Evolutionary conservation across 2,329 filamentous ascomycete species (phyloP).

Genomic region (Monosporascus sp.): DNA sequence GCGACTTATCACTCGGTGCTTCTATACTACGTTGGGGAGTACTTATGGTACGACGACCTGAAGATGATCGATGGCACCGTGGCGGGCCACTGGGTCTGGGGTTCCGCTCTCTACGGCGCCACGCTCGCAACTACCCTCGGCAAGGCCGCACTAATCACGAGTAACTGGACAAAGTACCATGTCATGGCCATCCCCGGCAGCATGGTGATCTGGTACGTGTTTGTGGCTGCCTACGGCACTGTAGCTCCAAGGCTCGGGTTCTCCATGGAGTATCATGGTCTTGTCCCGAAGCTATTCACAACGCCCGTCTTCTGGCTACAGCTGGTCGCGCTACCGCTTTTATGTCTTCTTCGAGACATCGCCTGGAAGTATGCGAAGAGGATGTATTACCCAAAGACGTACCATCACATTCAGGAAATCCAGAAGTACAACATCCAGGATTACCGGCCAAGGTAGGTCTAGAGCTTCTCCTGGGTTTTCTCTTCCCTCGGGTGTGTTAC

Average conservation of each 20-base stretch:
- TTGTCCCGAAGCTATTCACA: conserved; percentile 73
- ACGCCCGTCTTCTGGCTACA: conserved; percentile 90
- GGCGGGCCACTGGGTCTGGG: conserved; percentile 97
- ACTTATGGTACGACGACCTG: conserved; percentile 78
- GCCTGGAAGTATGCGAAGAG: conserved; percentile 96
- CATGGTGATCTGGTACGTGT: conserved; percentile 84
- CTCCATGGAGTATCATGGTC: conserved; percentile 77
- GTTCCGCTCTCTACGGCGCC: conserved; percentile 86
- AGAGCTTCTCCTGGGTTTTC: background rate
- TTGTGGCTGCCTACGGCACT: conserved; percentile 80
- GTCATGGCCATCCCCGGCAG: conserved; percentile 92
- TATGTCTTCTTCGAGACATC: conserved; percentile 85
- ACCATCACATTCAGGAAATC: conserved; percentile 98
- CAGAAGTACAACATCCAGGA: conserved; percentile 99
- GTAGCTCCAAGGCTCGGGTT: conserved; percentile 78
- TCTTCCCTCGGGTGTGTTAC: background rate
- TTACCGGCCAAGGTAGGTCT: conserved; percentile 79
- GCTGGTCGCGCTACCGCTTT: conserved; percentile 68
- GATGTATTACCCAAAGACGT: conserved; percentile 94
- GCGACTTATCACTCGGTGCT: conserved; percentile 94
- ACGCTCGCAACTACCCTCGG: conserved; percentile 90
- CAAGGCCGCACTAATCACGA: conserved; percentile 91
- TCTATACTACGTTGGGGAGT: conserved; percentile 78
- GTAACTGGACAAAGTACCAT: conserved; percentile 98
- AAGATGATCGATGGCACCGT: conserved; percentile 72